Conservation (phyloP, 2,329 filamentous ascomycete species). For the Hyphodiscus sp. region DNA sequence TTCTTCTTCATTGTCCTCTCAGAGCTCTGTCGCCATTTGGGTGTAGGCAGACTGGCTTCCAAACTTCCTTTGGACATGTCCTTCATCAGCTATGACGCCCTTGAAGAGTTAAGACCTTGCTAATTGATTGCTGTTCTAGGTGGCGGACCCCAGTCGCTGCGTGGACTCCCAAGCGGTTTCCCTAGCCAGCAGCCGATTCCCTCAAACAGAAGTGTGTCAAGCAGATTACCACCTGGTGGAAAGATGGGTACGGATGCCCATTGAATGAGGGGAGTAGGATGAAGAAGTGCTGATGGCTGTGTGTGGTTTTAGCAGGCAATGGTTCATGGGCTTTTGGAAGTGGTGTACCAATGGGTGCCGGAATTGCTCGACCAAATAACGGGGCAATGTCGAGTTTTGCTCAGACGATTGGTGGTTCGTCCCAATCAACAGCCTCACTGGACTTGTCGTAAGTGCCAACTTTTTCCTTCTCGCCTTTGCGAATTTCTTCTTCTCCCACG, state of each 20-base stretch:
- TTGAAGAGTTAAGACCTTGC: slow-evolving; percentile 2
- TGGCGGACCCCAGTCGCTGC: slow-evolving; percentile 54
- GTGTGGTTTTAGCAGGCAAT: slow-evolving; percentile 29
- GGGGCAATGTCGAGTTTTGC: slow-evolving; percentile 59
- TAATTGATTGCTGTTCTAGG: slow-evolving; percentile 19
- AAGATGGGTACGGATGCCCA: slow-evolving; percentile 50
- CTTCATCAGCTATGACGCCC: neutral
- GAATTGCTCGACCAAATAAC: slow-evolving; percentile 45
- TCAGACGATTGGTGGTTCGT: slow-evolving; percentile 52
- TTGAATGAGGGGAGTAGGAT: neutral
- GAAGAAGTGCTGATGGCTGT: slow-evolving; percentile 18
- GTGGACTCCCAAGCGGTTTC: slow-evolving; percentile 56
- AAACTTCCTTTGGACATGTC: neutral
- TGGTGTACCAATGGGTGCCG: slow-evolving; percentile 48
- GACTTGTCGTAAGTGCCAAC: slow-evolving; percentile 55
- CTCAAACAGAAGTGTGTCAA: slow-evolving; percentile 50
- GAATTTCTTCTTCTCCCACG: neutral
- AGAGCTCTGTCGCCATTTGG: neutral
- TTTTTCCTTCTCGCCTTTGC: slow-evolving; percentile 10
- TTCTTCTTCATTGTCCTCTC: neutral
- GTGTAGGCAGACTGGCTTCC: neutral
- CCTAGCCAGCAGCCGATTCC: slow-evolving; percentile 49
- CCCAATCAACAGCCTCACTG: slow-evolving; percentile 54
- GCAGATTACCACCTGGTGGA: slow-evolving; percentile 56
- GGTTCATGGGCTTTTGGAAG: slow-evolving; percentile 53